Conservation (phyloP, 768 basidiomycete species). For the Xerocomellus amylosporus region DNA sequence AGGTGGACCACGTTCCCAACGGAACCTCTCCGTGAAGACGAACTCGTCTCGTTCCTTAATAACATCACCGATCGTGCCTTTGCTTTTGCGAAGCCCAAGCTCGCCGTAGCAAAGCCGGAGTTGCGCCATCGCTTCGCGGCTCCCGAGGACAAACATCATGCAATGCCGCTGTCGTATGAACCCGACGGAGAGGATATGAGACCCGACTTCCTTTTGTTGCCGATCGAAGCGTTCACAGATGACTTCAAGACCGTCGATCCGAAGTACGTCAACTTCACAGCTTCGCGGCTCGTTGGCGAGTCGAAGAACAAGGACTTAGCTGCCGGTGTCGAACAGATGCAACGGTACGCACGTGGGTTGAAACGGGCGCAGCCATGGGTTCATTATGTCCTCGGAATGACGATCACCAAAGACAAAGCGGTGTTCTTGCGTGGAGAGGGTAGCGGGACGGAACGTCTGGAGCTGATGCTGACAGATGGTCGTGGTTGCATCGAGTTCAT, state of each 20-base stretch:
- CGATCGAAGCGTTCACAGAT: constrained; percentile 6
- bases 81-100: neutral
- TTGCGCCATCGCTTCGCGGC: constrained; percentile 9
- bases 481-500: constrained; percentile 8
- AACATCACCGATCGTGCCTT: constrained; percentile 7
- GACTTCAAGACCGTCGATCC: neutral
- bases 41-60: constrained; percentile 9
- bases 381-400: constrained; percentile 1
- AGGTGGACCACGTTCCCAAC: neutral
- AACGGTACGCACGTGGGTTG: constrained; percentile 1
- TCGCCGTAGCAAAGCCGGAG: neutral
- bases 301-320: constrained; percentile 1
- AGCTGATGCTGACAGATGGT: constrained; percentile 2
- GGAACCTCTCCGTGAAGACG: constrained; percentile 1
- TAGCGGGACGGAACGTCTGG: constrained; percentile 5
- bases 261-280: neutral
- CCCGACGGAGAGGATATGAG: constrained; percentile 6
- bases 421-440: constrained; percentile 3
- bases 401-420: neutral
- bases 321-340: neutral
- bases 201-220: constrained; percentile 16
- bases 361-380: constrained; percentile 7
- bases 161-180: constrained; percentile 8
- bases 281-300: constrained; percentile 6
- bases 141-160: neutral